phyloP scores from a whole-genome alignment of 2,329 filamentous ascomycete genomes.

The Cladosporium sp. region DNA sequence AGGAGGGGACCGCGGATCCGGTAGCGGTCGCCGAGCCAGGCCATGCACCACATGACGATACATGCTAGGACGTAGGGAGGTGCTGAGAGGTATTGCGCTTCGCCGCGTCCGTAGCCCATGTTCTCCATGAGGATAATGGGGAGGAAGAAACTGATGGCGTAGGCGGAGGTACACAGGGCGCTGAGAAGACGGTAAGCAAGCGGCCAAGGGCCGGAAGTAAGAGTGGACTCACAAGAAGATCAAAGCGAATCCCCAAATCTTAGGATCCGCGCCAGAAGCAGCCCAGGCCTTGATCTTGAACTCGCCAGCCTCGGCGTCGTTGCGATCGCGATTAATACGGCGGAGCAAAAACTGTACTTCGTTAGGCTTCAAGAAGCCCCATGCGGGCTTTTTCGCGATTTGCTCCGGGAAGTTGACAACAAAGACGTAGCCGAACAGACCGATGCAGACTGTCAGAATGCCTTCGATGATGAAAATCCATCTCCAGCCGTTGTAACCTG shows the following conservation, averaged over 20 bases:
- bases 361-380: constrained; percentile 40
- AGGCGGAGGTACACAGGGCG: constrained; percentile 48
- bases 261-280: constrained; percentile 48
- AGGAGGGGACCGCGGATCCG: constrained; percentile 25
- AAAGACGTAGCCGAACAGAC: constrained; percentile 13
- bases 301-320: constrained; percentile 16
- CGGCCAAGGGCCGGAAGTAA: not conserved
- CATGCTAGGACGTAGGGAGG: constrained; percentile 38
- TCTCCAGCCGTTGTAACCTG: constrained; percentile 39
- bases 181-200: constrained; percentile 22
- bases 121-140: constrained; percentile 68
- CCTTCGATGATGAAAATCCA: constrained; percentile 49
- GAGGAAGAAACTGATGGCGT: constrained; percentile 66
- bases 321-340: constrained; percentile 19
- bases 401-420: constrained; percentile 23
- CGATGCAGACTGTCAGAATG: constrained; percentile 19
- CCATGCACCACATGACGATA: constrained; percentile 31
- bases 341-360: constrained; percentile 20
- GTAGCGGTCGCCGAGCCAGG: constrained; percentile 26
- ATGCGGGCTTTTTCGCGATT: constrained; percentile 33
- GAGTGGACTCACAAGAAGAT: constrained; percentile 41
- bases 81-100: constrained; percentile 56
- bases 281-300: constrained; percentile 46
- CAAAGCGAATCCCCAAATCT: constrained; percentile 56
- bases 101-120: constrained; percentile 59